Evolutionary conservation across 2,329 filamentous ascomycete genomes (phyloP).

Genomic region (Acrocalymma vagum): DNA sequence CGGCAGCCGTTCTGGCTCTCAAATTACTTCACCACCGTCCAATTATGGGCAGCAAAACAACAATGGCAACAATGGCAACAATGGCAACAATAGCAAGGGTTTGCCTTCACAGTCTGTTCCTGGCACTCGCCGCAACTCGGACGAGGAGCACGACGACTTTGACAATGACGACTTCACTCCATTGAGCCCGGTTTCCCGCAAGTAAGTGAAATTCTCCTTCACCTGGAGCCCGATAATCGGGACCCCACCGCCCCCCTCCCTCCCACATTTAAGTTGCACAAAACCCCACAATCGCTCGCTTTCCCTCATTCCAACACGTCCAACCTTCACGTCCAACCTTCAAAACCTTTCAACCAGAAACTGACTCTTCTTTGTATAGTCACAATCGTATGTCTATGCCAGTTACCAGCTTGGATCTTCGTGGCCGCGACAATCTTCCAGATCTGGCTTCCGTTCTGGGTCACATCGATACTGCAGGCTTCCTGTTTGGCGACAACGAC

Average conservation of each 20-base stretch:
- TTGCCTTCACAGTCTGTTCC: constrained; percentile 87
- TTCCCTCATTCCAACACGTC: constrained; percentile 29
- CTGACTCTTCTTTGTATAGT: constrained; percentile 59
- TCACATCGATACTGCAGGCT: constrained; percentile 84
- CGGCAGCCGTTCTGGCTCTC: constrained; percentile 78
- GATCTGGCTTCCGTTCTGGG: constrained; percentile 67
- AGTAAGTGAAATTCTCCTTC: constrained; percentile 38
- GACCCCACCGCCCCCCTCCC: neutral
- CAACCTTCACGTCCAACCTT: constrained; percentile 25
- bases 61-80: too few relatives aligned
- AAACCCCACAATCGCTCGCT: constrained; percentile 17
- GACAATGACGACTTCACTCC: constrained; percentile 72
- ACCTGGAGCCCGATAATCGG: constrained; percentile 5
- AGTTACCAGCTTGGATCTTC: constrained; percentile 74
- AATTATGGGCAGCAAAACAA: constrained; percentile 64
- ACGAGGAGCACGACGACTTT: constrained; percentile 83
- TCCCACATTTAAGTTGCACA: constrained; percentile 15
- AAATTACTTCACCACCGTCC: constrained; percentile 78
- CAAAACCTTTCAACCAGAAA: constrained; percentile 21
- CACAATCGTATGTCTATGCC: constrained; percentile 95
- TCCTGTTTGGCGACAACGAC: constrained; percentile 80
- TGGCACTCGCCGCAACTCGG: constrained; percentile 86
- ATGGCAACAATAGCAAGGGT: too few relatives aligned
- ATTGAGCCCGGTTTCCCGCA: constrained; percentile 42
- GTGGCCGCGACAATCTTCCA: constrained; percentile 62